Base-by-base conservation (phyloP, 2,329 filamentous ascomycete species). In the Harringtonia aguacate region DNA sequence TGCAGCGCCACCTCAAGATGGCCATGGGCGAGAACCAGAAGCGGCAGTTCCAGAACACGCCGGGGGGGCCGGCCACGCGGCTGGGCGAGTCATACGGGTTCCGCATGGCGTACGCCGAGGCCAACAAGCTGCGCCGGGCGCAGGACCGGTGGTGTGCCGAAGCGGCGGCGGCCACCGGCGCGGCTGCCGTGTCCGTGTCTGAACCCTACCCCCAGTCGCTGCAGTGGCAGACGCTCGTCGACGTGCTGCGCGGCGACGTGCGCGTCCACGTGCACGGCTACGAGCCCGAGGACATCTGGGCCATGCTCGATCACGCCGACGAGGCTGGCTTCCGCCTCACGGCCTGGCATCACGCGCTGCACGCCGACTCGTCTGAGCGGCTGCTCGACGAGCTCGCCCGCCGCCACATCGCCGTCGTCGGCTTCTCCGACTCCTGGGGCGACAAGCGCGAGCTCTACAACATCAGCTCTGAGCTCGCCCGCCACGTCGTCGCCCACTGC, bases 1-100 rank as follows among this genome's bases (percentile, higher is more conserved):
- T 63, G 4, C 53, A 51, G 18, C 50, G 62, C 27, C 68, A 66
- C 48, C 62, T 69, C 57, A 69, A 69, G 51, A 65, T 69, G 60
- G 67, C 66, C 1, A 65, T 65, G 47, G 67, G 67, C 9, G 67
- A 69, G 52, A 70, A 69, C 47, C 64, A 65, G n/a, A 63, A 59
- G 45, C 29, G 46, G 0, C 46, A 57, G 1, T 66, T 67, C 48
- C 53, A 53, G 5, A 61, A 66, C 39, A 62, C 6, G 24, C 9
- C 24, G 13, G 18, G 31, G 13, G 31, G 37, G 4, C 43, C 43
- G 8, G 6, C 17, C 3, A 45, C 58, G 4, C 58, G 65, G 21
- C 62, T 67, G 54, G 65, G 62, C 2, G 60, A 62, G 45, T 60
- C 62, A 1, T 68, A 57, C 54, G 52, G 60, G 15, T 55, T 68